These are phyloP conservation scores for Neurospora tetrasperma DNA, from an alignment of 495 filamentous ascomycete genomes.

Conservation along the genomic window DNA sequence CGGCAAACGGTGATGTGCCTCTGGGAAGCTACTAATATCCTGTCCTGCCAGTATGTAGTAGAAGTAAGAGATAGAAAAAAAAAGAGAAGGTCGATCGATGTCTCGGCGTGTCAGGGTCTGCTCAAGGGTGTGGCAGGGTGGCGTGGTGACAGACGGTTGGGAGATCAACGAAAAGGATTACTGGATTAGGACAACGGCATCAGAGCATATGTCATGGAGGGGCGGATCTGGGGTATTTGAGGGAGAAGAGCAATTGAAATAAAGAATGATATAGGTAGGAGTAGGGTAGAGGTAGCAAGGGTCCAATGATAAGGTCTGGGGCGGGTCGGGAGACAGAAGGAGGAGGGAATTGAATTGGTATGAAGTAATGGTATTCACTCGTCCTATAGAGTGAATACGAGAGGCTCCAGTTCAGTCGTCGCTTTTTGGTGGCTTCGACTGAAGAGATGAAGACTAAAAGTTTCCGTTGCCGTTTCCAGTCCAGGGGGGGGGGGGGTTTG, in stretches of 20 bases:
- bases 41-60: background rate
- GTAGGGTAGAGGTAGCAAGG: background rate
- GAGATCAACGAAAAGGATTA: background rate
- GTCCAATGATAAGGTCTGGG: background rate
- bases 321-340: background rate
- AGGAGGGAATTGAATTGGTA: background rate
- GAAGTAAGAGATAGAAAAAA: background rate
- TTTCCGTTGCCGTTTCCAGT: background rate
- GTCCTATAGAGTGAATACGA: background rate
- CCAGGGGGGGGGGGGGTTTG: background rate
- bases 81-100: background rate
- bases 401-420: background rate
- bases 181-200: background rate
- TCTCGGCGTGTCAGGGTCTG: background rate
- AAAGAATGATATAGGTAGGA: background rate
- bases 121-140: background rate
- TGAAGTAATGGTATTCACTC: background rate
- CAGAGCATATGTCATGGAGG: background rate
- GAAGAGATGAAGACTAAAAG: background rate
- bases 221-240: background rate
- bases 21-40: background rate
- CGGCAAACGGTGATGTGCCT: background rate
- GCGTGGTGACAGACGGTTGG: background rate
- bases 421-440: background rate
- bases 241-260: background rate